Conservation (phyloP, 805 yeast species). For the Candida berthetii region DNA sequence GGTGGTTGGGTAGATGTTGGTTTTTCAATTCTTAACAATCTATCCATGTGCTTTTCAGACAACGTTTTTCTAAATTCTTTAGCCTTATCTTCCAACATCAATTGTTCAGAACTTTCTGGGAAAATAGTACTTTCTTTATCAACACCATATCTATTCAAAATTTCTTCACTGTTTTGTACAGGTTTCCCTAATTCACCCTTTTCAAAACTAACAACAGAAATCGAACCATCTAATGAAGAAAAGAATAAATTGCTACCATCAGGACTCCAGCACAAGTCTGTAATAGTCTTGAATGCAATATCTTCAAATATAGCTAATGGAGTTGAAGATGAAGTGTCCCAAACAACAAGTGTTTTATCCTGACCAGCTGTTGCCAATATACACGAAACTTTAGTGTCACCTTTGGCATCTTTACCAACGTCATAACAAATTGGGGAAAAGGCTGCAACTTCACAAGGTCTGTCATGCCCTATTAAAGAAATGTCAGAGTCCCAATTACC, state of each 20-base stretch:
- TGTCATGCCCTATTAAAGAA: slow-evolving; percentile 75
- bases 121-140: slow-evolving; percentile 79
- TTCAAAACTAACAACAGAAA: slow-evolving; percentile 62
- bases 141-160: slow-evolving; percentile 80
- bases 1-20: slow-evolving; percentile 3
- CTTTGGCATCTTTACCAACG: slow-evolving; percentile 7
- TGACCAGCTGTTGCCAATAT: slow-evolving; percentile 96
- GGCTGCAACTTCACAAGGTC: slow-evolving; percentile 76
- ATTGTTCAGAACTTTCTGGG: slow-evolving; percentile 82
- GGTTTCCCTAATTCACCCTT: slow-evolving; percentile 53
- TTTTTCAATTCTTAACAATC: slow-evolving; percentile 29
- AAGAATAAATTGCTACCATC: slow-evolving; percentile 69
- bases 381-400: slow-evolving; percentile 42
- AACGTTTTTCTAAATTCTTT: slow-evolving; percentile 24
- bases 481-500: slow-evolving; percentile 77
- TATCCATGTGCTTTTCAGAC: slow-evolving; percentile 32
- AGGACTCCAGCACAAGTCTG: slow-evolving; percentile 88
- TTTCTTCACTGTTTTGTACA: slow-evolving; percentile 60
- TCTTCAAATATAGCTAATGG: slow-evolving; percentile 82
- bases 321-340: slow-evolving; percentile 74
- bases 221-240: slow-evolving; percentile 81
- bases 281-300: slow-evolving; percentile 68
- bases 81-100: slow-evolving; percentile 64
- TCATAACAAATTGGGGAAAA: slow-evolving; percentile 69
- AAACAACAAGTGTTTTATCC: slow-evolving; percentile 79